Conservation (phyloP, 345 rosid genomes). For the Pelargonium nanum region DNA sequence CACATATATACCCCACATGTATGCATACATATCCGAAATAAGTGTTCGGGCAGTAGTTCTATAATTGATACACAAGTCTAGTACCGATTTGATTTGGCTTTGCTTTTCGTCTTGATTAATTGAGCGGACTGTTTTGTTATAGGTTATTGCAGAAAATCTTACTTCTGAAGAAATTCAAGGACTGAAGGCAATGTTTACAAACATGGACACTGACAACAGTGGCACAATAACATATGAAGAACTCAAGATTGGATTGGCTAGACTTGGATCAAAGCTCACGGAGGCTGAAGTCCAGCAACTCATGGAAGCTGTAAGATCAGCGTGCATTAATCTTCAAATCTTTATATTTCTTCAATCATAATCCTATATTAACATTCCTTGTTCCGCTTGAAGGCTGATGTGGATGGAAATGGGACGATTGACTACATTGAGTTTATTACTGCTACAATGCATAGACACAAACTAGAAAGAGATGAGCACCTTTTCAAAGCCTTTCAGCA, state of each 20-base stretch:
- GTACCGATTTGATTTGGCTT: neutral
- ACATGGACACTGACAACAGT: slow-evolving; percentile 76
- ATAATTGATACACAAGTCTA: neutral
- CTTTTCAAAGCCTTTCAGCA: slow-evolving; percentile 74
- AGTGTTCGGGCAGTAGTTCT: neutral
- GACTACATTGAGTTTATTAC: slow-evolving; percentile 82
- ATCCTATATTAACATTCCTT: neutral
- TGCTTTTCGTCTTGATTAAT: neutral
- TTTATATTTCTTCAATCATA: neutral
- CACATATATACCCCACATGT: neutral
- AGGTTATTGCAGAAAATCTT: slow-evolving; percentile 84
- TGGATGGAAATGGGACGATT: slow-evolving; percentile 75
- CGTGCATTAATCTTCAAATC: too few relatives aligned
- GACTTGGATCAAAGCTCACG: slow-evolving; percentile 69
- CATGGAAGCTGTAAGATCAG: slow-evolving; percentile 73
- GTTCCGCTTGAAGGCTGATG: slow-evolving; percentile 56
- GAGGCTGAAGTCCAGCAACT: slow-evolving; percentile 73
- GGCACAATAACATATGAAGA: slow-evolving; percentile 81
- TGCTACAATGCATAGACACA: slow-evolving; percentile 82
- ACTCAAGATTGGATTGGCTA: slow-evolving; percentile 61
- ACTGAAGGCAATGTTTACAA: slow-evolving; percentile 60
- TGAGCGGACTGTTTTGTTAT: slow-evolving; percentile 1
- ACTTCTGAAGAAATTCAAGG: slow-evolving; percentile 74
- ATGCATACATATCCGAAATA: neutral
- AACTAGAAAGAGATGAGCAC: slow-evolving; percentile 66